These are phyloP conservation scores for Aspergillus pseudoterreus DNA, from an alignment of 2,329 filamentous ascomycete genomes.

Conservation along the genomic window DNA sequence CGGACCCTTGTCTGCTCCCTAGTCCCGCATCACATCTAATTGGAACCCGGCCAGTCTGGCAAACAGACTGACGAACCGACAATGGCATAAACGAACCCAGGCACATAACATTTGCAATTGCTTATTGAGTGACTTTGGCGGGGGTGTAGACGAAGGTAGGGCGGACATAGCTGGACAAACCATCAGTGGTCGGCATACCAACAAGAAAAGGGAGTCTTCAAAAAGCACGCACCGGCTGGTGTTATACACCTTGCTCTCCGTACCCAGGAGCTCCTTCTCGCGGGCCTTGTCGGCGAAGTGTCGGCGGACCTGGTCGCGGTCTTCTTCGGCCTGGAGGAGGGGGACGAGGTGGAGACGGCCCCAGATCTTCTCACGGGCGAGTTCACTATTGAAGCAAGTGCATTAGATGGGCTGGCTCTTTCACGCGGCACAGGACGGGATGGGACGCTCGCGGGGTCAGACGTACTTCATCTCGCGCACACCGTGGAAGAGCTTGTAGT, in stretches of 20 bases:
- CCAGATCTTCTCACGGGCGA: constrained; percentile 98
- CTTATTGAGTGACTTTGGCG: constrained; percentile 57
- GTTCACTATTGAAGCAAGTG: constrained; percentile 59
- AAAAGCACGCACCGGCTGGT: constrained; percentile 67
- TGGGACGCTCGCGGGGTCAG: constrained; percentile 1
- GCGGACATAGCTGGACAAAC: constrained; percentile 65
- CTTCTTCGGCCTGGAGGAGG: constrained; percentile 90
- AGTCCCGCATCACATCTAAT: background rate
- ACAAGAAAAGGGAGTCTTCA: background rate
- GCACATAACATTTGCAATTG: constrained; percentile 8
- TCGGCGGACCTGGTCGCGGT: constrained; percentile 87
- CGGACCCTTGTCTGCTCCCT: constrained; percentile 2
- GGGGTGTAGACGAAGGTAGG: constrained; percentile 76
- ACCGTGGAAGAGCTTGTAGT: constrained; percentile 78
- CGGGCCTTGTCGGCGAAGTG: constrained; percentile 81
- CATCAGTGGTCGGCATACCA: constrained; percentile 3
- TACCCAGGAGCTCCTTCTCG: constrained; percentile 85
- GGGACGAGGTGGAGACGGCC: constrained; percentile 91
- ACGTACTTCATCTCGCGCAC: constrained; percentile 88
- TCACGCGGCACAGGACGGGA: background rate
- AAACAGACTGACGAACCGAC: constrained; percentile 3
- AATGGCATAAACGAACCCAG: constrained; percentile 4
- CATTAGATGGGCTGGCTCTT: background rate
- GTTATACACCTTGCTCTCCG: constrained; percentile 81
- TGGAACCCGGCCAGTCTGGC: constrained; percentile 6